A percentile compares a stretch with the other conserved stretches of the same genome.
These are phyloP conservation scores for Eudorina sp. DNA, from an alignment of 139 green algal genomes.

Conservation along the genomic window DNA sequence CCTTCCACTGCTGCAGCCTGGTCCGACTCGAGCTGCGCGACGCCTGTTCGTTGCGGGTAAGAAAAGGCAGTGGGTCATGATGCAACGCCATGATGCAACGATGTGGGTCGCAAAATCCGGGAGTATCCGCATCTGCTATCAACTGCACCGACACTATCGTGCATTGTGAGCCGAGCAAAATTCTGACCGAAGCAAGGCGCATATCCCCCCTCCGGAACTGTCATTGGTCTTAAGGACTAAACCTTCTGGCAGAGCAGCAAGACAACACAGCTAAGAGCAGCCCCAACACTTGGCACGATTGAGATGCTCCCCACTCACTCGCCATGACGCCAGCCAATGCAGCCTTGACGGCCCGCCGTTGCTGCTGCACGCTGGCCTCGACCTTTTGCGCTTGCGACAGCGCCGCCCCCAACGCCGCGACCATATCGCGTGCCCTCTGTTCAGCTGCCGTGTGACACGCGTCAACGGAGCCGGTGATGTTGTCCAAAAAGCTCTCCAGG, in stretches of 20 bases:
- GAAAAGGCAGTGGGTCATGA: too few species aligned
- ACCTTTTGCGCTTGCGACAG: neutral
- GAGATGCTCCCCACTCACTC: neutral
- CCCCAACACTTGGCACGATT: too few species aligned
- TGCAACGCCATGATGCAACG: too few species aligned
- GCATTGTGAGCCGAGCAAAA: too few species aligned
- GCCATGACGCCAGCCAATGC: neutral
- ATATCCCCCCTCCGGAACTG: too few species aligned
- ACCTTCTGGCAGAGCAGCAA: too few species aligned
- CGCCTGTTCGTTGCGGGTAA: neutral
- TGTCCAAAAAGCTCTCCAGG: neutral
- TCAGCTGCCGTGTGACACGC: slow-evolving; percentile 10
- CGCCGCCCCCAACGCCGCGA: neutral
- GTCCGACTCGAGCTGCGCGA: slow-evolving; percentile 37
- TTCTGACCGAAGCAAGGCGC: too few species aligned
- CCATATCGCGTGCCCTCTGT: neutral
- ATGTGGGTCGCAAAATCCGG: too few species aligned
- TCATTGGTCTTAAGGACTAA: too few species aligned
- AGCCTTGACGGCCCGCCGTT: slow-evolving; percentile 18
- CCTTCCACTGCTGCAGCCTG: slow-evolving; percentile 62
- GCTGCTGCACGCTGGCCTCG: slow-evolving; percentile 30
- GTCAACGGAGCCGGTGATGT: slow-evolving; percentile 12
- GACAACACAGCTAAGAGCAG: too few species aligned
- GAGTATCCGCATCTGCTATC: too few species aligned
- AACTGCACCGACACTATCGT: too few species aligned